These are phyloP conservation scores for Rhodotorula sp. DNA, from an alignment of 1,284 basidiomycete species.

Conservation along the genomic window DNA sequence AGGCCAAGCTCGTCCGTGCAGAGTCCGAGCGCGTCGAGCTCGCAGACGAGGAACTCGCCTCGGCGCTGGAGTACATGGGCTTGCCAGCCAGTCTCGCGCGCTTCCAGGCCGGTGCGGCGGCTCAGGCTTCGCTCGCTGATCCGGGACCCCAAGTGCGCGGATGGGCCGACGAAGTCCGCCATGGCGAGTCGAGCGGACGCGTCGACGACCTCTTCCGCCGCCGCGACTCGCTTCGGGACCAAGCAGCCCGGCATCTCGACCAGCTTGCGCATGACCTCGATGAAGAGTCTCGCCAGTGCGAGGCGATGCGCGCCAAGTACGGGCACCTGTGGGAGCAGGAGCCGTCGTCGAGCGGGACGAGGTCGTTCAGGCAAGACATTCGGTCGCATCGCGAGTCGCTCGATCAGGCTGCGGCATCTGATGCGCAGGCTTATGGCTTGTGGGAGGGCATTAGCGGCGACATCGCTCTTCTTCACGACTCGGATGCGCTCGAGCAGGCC, in stretches of 20 bases:
- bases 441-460: slow-evolving; percentile 74
- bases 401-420: slow-evolving; percentile 73
- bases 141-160: slow-evolving; percentile 70
- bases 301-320: slow-evolving; percentile 63
- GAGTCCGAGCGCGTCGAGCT: slow-evolving; percentile 85
- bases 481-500: slow-evolving; percentile 63
- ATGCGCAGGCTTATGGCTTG: slow-evolving; percentile 69
- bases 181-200: slow-evolving; percentile 63
- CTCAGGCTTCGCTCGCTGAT: slow-evolving; percentile 56
- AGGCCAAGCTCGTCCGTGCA: slow-evolving; percentile 87
- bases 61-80: slow-evolving; percentile 77
- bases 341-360: slow-evolving; percentile 73
- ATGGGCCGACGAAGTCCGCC: slow-evolving; percentile 73
- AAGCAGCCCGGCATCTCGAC: slow-evolving; percentile 33
- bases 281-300: slow-evolving; percentile 51
- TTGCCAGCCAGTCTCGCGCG: slow-evolving; percentile 72
- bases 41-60: slow-evolving; percentile 75
- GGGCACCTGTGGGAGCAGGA: slow-evolving; percentile 84
- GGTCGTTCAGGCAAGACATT: slow-evolving; percentile 71
- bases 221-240: slow-evolving; percentile 45
- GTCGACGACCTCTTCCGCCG: slow-evolving; percentile 65
- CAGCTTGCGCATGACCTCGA: slow-evolving; percentile 48
- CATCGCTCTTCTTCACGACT: slow-evolving; percentile 63
- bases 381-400: slow-evolving; percentile 74
- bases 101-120: slow-evolving; percentile 74